Percentiles rank a stretch among this genome's conserved stretches.
Evolutionary conservation across 2,329 filamentous ascomycete genomes (phyloP).

Genomic region (Fusarium sarcochroum): DNA sequence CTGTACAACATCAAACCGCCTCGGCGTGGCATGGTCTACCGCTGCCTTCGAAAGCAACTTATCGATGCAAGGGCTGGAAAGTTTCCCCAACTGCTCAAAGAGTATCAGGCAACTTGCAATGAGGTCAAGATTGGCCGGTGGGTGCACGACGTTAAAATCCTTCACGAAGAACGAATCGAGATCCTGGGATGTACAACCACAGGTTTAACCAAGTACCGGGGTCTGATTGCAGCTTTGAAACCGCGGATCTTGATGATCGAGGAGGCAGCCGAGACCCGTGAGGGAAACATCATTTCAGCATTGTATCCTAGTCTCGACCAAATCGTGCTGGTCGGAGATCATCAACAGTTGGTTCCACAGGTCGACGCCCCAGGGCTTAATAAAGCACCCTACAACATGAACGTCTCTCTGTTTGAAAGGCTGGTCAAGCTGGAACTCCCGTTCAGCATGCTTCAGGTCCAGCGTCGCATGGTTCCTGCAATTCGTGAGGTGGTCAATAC

Average conservation of each 20-base stretch:
- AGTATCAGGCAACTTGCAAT: slow-evolving; percentile 65
- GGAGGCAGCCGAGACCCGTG: slow-evolving; percentile 83
- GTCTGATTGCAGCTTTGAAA: slow-evolving; percentile 74
- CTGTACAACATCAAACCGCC: slow-evolving; percentile 71
- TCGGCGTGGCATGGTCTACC: slow-evolving; percentile 76
- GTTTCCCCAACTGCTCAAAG: slow-evolving; percentile 64
- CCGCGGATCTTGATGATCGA: slow-evolving; percentile 81
- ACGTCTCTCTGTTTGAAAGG: slow-evolving; percentile 84
- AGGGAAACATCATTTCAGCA: slow-evolving; percentile 70
- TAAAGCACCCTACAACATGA: slow-evolving; percentile 73
- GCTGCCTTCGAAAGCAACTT: slow-evolving; percentile 69
- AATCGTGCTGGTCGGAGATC: slow-evolving; percentile 78
- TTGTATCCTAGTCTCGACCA: slow-evolving; percentile 67
- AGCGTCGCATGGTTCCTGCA: slow-evolving; percentile 71
- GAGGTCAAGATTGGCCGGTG: slow-evolving; percentile 70
- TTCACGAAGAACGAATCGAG: slow-evolving; percentile 57
- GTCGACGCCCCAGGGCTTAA: slow-evolving; percentile 74
- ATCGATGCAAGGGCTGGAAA: slow-evolving; percentile 62
- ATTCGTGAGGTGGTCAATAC: slow-evolving; percentile 61
- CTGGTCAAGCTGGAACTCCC: slow-evolving; percentile 76
- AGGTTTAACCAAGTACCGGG: slow-evolving; percentile 84
- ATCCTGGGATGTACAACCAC: slow-evolving; percentile 82
- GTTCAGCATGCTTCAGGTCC: slow-evolving; percentile 74
- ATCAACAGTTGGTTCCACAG: slow-evolving; percentile 81
- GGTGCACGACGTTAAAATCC: slow-evolving; percentile 66